Evolutionary conservation across 352 stramenopile species (phyloP), one percentile per base, ranked within the genome.

Genomic region (Globisporangium emineosum): DNA sequence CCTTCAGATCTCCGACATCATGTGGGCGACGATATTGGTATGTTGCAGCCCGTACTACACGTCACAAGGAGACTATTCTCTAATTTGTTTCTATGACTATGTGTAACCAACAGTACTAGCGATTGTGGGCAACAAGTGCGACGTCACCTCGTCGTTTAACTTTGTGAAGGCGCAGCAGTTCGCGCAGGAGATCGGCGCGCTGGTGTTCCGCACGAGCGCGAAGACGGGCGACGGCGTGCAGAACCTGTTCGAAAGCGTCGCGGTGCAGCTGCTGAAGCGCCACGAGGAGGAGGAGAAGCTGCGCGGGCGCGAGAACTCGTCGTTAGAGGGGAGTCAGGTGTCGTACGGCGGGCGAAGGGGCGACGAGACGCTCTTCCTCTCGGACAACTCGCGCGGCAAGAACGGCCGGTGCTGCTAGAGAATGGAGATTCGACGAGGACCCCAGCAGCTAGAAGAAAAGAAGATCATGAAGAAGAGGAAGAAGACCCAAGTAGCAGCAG

Each of bases 41-140:
- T 23, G 66, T 57, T 7, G 51, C 1, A 13, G 12, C 19, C 40
- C 17, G 4, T 21, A 47, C 6, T 21, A 6, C 17, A 47, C 40
- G 15, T 47, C 17, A 6, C 17, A 17, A 21, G 19, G 40, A 47
- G 25, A 30, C 10, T 35, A 10, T 53, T 6, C 19, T 55, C 25
- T 55, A 5, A 35, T 33, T 47, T 47, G 17, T 13, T 13, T 42
- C 3, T 45, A 2, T 53, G 0, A 9, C 3, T 64, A 35, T 35
- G 57, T 13, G 13, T 50, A 47, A 47, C 33, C 25, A 61, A 42
- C 42, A 79, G 85, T 94, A 57, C 54, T 94, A 52, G 86, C 86
- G 12, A 79, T 94, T 19, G 86, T 93, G 43, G 86, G 86, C 59
- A 94, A 94, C 71, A 94, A 94, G 64, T 89, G 79, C 63, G 86